Percentiles rank a stretch among this genome's conserved stretches.
phyloP scores from a whole-genome alignment of 2,329 filamentous ascomycete species.

The Stachybotrys elegans region DNA sequence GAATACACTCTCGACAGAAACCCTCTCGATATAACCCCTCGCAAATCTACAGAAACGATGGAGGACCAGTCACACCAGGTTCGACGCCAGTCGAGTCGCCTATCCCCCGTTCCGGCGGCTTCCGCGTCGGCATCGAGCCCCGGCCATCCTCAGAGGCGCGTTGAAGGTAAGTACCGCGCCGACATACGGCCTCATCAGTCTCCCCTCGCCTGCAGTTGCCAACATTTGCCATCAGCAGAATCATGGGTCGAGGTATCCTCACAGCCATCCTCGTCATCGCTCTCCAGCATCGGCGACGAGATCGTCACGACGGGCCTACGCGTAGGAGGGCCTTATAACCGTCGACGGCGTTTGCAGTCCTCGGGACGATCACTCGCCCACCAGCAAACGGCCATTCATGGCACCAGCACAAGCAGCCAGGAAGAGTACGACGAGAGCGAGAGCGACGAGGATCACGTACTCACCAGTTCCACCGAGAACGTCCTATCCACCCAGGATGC shows the following conservation, averaged over 20 bases:
- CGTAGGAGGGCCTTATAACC: conserved; percentile 61
- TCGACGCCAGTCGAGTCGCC: too few species aligned
- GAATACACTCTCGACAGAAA: too few species aligned
- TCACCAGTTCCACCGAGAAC: conserved; percentile 57
- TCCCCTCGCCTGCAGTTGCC: conserved; percentile 11
- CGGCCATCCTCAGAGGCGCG: conserved; percentile 25
- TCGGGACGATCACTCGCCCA: conserved; percentile 28
- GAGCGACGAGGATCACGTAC: conserved; percentile 71
- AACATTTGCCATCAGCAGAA: conserved; percentile 47
- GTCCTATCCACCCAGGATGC: conserved; percentile 31
- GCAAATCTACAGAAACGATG: too few species aligned
- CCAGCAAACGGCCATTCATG: conserved; percentile 35
- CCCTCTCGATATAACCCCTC: too few species aligned
- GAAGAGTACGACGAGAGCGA: conserved; percentile 94
- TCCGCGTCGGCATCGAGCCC: conserved; percentile 23
- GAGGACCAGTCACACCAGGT: too few species aligned
- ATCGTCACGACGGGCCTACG: conserved; percentile 85
- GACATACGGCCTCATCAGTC: conserved; percentile 3
- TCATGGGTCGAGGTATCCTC: conserved; percentile 96
- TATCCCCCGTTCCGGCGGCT: too few species aligned
- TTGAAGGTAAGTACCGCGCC: conserved; percentile 28
- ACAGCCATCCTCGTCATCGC: conserved; percentile 86
- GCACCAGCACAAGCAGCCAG: conserved; percentile 66
- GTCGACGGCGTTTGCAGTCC: conserved; percentile 48
- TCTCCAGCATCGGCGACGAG: conserved; percentile 81